Evolutionary conservation across 306 rosid species (phyloP), one percentile per base, ranked within the genome.

Genomic region (Vachellia collinsii): DNA sequence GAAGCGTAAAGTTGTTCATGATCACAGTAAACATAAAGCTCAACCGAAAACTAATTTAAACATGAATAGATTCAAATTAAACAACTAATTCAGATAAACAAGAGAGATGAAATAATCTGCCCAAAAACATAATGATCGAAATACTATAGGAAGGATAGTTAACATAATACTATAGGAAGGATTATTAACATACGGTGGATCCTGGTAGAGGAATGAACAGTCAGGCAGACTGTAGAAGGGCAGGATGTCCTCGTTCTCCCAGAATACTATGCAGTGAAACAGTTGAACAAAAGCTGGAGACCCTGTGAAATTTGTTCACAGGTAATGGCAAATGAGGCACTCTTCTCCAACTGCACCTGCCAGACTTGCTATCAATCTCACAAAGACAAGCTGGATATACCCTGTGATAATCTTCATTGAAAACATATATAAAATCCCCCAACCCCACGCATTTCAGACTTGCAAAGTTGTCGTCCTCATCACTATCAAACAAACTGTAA

Each of bases 371-470:
- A 66, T 78, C 63, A 72, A 94, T 87, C 85, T 94, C 93, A 47
- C 97, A 92, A 41, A 94, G 84, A 76, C 97, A 94, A 76, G 94
- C 93, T 1, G 97, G 97, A 29, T 92, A 94, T 72, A 84, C 85
- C 79, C 72, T 86, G 59, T 91, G 94, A 20, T 87, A 91, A 47
- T 91, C 93, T 71, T 94, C 97, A 73, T 88, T 94, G 69, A 92
- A 94, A 72, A 94, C 91, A 59, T 94, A 94, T 0, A 94, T 44
- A 19, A 92, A 89, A 88, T 92, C 89, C 23, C 97, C 97, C 67
- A 81, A 74, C 0, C 97, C 97, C 62, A 94, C 92, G 22, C 98
- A 94, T 63, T 94, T 94, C 86, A 94, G 83, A 88, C 97, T 87
- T 6, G 97, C 97, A 64, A 94, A 92, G 10, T 82, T 87, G 46